Conservation (phyloP, 2,329 filamentous ascomycete genomes). For the Phymatotrichopsis omnivora region DNA sequence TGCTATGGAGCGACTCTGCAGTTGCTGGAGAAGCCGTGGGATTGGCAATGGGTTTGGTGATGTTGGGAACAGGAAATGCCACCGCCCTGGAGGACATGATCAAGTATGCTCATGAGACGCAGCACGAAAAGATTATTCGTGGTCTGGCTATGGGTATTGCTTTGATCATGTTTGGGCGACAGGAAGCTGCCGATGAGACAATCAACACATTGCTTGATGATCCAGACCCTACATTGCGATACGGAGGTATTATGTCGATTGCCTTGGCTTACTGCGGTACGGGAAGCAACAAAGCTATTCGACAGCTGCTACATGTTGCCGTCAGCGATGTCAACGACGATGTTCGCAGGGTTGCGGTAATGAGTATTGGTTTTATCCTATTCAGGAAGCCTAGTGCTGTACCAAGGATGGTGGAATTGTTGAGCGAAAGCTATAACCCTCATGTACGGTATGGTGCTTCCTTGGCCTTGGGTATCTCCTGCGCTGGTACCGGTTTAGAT, state of each 20-base stretch:
- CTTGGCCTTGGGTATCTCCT: constrained; percentile 97
- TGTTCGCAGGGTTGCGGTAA: constrained; percentile 87
- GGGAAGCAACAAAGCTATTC: constrained; percentile 96
- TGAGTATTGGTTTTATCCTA: constrained; percentile 95
- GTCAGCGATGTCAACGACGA: constrained; percentile 98
- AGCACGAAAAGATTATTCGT: constrained; percentile 97
- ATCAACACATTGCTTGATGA: constrained; percentile 90
- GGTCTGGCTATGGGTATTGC: constrained; percentile 95
- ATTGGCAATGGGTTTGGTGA: constrained; percentile 91
- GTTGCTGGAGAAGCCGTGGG: constrained; percentile 96
- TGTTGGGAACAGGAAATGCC: constrained; percentile 94
- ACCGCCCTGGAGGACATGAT: constrained; percentile 95
- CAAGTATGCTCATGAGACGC: constrained; percentile 91
- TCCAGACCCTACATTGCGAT: constrained; percentile 83
- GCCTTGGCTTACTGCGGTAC: constrained; percentile 95
- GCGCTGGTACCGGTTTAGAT: constrained; percentile 87
- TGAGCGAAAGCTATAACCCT: constrained; percentile 97
- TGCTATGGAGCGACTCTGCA: constrained; percentile 87
- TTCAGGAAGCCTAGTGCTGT: constrained; percentile 97
- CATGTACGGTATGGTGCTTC: constrained; percentile 96
- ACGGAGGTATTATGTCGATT: constrained; percentile 98
- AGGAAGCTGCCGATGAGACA: constrained; percentile 88
- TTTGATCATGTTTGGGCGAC: constrained; percentile 92
- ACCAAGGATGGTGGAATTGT: constrained; percentile 94
- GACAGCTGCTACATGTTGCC: constrained; percentile 86